A percentile compares a stretch with the other conserved stretches of the same genome.
phyloP scores from a whole-genome alignment of 805 yeast species.

The Tetrapisispora phaffii region DNA sequence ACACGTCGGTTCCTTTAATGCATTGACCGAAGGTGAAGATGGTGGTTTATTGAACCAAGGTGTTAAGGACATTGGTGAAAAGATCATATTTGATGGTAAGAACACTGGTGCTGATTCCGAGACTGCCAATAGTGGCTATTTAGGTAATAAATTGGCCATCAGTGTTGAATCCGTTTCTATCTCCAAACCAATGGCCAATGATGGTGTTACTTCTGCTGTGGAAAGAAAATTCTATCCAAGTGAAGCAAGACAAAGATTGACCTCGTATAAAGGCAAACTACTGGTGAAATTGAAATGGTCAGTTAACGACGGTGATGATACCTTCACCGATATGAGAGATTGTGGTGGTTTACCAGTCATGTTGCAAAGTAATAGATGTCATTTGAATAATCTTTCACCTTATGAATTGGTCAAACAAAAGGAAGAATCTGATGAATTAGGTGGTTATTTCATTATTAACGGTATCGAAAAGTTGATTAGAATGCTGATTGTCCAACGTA shows the following conservation, averaged over 20 bases:
- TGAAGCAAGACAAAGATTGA: slow-evolving; percentile 84
- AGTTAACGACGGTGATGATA: slow-evolving; percentile 80
- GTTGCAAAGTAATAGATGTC: slow-evolving; percentile 88
- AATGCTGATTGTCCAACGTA: slow-evolving; percentile 94
- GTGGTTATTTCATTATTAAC: slow-evolving; percentile 92
- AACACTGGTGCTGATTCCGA: slow-evolving; percentile 10
- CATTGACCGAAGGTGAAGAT: slow-evolving; percentile 77
- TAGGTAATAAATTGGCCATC: slow-evolving; percentile 77
- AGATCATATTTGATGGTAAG: slow-evolving; percentile 70
- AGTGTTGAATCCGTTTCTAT: slow-evolving; percentile 86
- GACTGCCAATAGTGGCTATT: slow-evolving; percentile 40
- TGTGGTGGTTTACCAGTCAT: slow-evolving; percentile 87
- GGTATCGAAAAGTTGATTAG: slow-evolving; percentile 95
- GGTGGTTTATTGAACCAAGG: slow-evolving; percentile 82
- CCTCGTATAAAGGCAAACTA: slow-evolving; percentile 70
- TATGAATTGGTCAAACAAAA: slow-evolving; percentile 62
- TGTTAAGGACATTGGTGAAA: slow-evolving; percentile 79
- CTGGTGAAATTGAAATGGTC: slow-evolving; percentile 74
- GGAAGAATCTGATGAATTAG: slow-evolving; percentile 92
- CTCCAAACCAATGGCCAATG: slow-evolving; percentile 57
- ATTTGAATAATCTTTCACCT: slow-evolving; percentile 76
- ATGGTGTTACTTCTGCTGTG: slow-evolving; percentile 54
- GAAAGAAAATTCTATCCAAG: slow-evolving; percentile 76
- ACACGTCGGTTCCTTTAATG: slow-evolving; percentile 93
- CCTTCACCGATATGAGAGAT: slow-evolving; percentile 66